Evolutionary conservation across 2,329 filamentous ascomycete species (phyloP), one percentile per base, ranked within the genome.

Genomic region (Epichloe amarillans): DNA sequence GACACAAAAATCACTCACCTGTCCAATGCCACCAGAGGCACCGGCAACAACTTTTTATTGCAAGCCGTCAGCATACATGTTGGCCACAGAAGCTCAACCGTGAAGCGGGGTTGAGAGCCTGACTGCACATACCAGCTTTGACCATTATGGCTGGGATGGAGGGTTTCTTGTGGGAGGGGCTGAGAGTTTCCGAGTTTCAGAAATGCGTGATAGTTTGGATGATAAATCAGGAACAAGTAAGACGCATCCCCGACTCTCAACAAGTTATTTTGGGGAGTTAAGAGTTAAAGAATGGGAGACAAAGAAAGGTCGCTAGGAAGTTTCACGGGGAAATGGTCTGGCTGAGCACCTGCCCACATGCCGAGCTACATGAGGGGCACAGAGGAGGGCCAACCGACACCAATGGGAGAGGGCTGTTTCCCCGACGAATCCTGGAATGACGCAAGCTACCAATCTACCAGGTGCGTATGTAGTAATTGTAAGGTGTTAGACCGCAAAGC

Each of bases 11-110:
- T 14, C 5, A 38, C 74, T 63, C 68, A 94, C 90, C 83, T 96
- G 91, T 72, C 91, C 93, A 82, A 98, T 98, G 76, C 93, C 93
- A 74, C 93, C 93, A 70, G 91, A 84, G 68, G 91, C 93, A 73
- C 93, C 93, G 73, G 93, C 89, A 76, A 98, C 91, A 67, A 82
- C 79, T 83, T 53, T 51, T 50, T 7, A 47, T n/a, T 42, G 49
- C 43, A 50, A 11, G 50, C 58, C 35, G 52, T 48, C 47, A 52
- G 30, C 35, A 50, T 56, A 47, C 47, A 30, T 51, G 50, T 41
- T 46, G 37, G 40, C 50, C 17, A 30, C 21, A 23, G 38, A 17
- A 26, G 44, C 39, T 41, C 45, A 52, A 47, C 19, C 35, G 42
- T 47, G 50, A 55, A 56, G 61, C 57, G 61, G 60, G 58, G 57